A percentile compares a stretch with the other conserved stretches of the same genome.
Conservation (phyloP, 441 rosid genomes). For the Dalechampia spathulata region DNA sequence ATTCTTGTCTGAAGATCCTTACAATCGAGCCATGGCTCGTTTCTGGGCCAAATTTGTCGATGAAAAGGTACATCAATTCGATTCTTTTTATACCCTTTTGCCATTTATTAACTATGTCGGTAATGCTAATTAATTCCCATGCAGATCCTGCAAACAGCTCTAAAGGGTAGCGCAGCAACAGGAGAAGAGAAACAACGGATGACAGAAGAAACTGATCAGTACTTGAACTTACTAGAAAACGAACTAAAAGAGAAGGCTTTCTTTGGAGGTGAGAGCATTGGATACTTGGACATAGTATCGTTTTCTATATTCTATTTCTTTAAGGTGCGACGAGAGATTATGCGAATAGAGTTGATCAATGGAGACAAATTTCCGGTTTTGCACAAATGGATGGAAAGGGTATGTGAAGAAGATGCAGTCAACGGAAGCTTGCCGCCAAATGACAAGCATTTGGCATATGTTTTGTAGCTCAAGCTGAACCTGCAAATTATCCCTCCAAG, state of each 20-base stretch:
- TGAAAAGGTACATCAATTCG: not conserved
- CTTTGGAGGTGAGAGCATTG: slow-evolving; percentile 5
- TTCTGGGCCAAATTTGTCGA: slow-evolving; percentile 9
- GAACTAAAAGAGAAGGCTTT: not conserved
- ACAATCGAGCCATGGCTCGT: not conserved
- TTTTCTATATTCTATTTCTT: not conserved
- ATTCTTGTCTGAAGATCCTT: not conserved
- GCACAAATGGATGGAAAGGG: slow-evolving; percentile 27
- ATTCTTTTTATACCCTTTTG: no score
- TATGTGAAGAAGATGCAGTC: slow-evolving; percentile 22
- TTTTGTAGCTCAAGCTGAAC: no score
- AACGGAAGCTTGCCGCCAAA: slow-evolving; percentile 31
- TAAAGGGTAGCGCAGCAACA: not conserved
- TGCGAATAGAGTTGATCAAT: not conserved
- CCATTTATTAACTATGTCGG: no score
- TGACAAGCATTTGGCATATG: slow-evolving; percentile 16
- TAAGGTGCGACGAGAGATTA: not conserved
- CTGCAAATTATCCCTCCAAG: no score
- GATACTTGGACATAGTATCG: not conserved
- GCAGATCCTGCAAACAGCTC: not conserved
- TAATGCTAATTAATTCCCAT: not conserved
- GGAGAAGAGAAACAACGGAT: not conserved
- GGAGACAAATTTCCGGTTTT: slow-evolving; percentile 29
- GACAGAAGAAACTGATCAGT: not conserved
- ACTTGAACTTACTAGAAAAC: not conserved